Evolutionary conservation across 2,329 filamentous ascomycete genomes (phyloP).

Genomic region (Trichoderma citrinoviride): DNA sequence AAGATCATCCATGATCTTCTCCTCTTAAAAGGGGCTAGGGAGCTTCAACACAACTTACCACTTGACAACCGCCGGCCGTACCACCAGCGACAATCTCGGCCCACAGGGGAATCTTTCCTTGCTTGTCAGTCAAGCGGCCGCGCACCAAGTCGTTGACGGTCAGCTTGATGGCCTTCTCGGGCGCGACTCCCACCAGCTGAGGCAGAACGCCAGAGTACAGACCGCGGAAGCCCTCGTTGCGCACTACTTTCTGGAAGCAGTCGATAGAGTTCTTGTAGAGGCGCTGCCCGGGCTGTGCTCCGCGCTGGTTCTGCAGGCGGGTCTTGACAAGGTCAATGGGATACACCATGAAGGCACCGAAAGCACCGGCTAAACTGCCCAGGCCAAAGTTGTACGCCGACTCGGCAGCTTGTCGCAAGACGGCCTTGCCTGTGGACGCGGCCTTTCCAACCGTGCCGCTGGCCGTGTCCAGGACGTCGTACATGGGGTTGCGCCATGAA

Average conservation of each 20-base stretch:
- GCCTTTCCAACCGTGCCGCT: constrained; percentile 37
- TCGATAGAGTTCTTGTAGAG: constrained; percentile 97
- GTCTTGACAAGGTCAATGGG: constrained; percentile 99
- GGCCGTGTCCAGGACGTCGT: constrained; percentile 48
- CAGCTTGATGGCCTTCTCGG: constrained; percentile 98
- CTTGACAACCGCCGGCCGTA: constrained; percentile 88
- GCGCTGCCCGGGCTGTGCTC: constrained; percentile 74
- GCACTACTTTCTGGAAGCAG: constrained; percentile 88
- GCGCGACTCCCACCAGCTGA: constrained; percentile 95
- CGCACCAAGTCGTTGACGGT: constrained; percentile 96
- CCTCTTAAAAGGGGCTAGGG: too few species aligned
- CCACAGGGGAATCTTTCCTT: constrained; percentile 67
- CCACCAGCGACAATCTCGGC: constrained; percentile 86
- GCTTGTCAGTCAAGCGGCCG: constrained; percentile 69
- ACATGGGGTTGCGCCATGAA: constrained; percentile 71
- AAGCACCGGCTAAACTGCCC: constrained; percentile 87
- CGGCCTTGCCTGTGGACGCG: constrained; percentile 29
- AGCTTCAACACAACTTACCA: constrained; percentile 59
- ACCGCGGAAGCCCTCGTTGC: constrained; percentile 85
- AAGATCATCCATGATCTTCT: background rate
- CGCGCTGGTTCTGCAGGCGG: constrained; percentile 94
- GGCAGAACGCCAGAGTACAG: constrained; percentile 93
- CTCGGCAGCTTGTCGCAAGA: constrained; percentile 60
- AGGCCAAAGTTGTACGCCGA: constrained; percentile 88
- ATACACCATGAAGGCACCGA: constrained; percentile 99